Percentiles rank a stretch among this genome's conserved stretches.
phyloP scores from a whole-genome alignment of 106 monocot species.

The Alisma plantagoaquatica region DNA sequence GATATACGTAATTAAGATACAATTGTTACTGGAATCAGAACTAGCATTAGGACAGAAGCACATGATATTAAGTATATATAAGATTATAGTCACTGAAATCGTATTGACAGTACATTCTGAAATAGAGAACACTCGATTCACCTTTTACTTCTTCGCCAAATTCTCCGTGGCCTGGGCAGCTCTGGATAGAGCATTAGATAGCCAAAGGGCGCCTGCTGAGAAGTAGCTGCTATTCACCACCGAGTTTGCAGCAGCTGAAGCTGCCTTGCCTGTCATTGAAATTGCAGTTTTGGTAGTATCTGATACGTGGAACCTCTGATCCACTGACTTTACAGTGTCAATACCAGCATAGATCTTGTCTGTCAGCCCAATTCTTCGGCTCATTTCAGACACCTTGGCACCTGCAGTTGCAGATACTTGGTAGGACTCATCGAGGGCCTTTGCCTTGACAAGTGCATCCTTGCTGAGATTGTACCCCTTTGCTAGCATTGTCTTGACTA shows the following conservation, averaged over 20 bases:
- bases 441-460: constrained; percentile 75
- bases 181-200: constrained; percentile 52
- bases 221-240: constrained; percentile 84
- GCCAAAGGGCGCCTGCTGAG: constrained; percentile 62
- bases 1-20: too few relatives aligned
- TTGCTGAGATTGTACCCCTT: constrained; percentile 65
- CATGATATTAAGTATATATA: too few relatives aligned
- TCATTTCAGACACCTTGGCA: constrained; percentile 57
- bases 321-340: constrained; percentile 30
- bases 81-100: too few relatives aligned
- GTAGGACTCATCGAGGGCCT: constrained; percentile 59
- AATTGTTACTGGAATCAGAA: too few relatives aligned
- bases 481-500: constrained; percentile 67
- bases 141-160: constrained; percentile 18
- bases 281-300: constrained; percentile 45
- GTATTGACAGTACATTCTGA: too few relatives aligned
- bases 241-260: constrained; percentile 29
- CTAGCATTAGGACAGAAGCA: too few relatives aligned
- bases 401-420: constrained; percentile 54
- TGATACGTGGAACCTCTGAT: constrained; percentile 48
- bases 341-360: constrained; percentile 62
- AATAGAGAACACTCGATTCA: too few relatives aligned
- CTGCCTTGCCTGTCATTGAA: constrained; percentile 38
- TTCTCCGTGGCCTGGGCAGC: constrained; percentile 64
- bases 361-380: constrained; percentile 61